Base-by-base conservation (phyloP, 805 yeast genomes). In the Kodamaea laetipori region DNA sequence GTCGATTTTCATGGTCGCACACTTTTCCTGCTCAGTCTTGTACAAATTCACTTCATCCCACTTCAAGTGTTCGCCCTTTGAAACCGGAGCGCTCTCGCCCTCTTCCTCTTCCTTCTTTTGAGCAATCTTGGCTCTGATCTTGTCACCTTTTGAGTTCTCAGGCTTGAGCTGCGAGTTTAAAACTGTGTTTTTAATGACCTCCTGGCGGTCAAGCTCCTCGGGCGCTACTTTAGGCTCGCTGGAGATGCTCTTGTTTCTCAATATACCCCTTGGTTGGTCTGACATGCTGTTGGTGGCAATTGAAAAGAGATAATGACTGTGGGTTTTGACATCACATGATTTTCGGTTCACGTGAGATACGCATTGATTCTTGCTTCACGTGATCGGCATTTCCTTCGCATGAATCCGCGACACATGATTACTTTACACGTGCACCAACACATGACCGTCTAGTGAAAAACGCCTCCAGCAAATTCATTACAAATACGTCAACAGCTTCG, bases 41-140 rank as follows among this genome's bases (percentile, higher is more conserved):
- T 75, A 78, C 42, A 90, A 63, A 56, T 90, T 90, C 48, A 82
- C 71, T 52, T 86, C 90, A 59, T 90, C 95, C 97, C 97, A 90
- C 58, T 82, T 76, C 52, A 89, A 71, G 51, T 78, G 84, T 2
- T 61, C 67, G 1, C 32, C 41, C 6, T 21, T 26, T 21, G 24
- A 21, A 3, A 7, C 24, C n/a, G 48, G 49, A 10, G 37, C 42
- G 21, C 19, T 18, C 15, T 36, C 34, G 21, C 21, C 32, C 12
- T 32, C 28, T 25, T 27, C 39, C 31, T 52, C 38, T 55, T 65
- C 52, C 43, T 69, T 71, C 25, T 61, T 56, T 44, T 66, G 63
- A 5, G 74, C 74, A 25, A 78, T 58, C 51, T 74, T 58, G 31
- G 71, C 70, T 47, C 82, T 63, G 17, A 78, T 71, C 45, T 53